Conservation (phyloP, 805 yeast genomes). For the fission yeast (Schizosaccharomyces pombe) region DNA sequence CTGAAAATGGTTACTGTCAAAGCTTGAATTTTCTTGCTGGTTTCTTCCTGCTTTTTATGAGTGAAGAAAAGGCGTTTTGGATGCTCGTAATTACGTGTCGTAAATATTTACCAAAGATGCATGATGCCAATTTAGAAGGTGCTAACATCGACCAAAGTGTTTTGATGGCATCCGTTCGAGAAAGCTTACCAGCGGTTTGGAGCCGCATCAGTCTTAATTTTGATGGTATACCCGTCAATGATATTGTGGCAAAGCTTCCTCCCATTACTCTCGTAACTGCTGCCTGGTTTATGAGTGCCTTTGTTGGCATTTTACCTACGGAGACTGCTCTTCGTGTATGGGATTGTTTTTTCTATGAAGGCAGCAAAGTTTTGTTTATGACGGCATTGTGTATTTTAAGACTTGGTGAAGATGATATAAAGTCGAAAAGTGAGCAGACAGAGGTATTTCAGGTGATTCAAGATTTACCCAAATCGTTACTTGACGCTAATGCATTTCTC, state of each 20-base stretch:
- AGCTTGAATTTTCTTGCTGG: slow-evolving; percentile 86
- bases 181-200: slow-evolving; percentile 71
- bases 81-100: slow-evolving; percentile 81
- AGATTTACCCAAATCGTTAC: slow-evolving; percentile 44
- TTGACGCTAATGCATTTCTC: slow-evolving; percentile 47
- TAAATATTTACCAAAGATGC: slow-evolving; percentile 69
- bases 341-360: slow-evolving; percentile 89
- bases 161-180: slow-evolving; percentile 61
- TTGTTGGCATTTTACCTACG: slow-evolving; percentile 70
- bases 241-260: slow-evolving; percentile 49
- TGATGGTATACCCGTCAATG: slow-evolving; percentile 19
- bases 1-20: slow-evolving; percentile 88
- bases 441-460: slow-evolving; percentile 70
- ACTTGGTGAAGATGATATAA: slow-evolving; percentile 42
- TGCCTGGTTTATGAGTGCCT: slow-evolving; percentile 96
- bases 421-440: slow-evolving; percentile 22
- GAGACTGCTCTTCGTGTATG: slow-evolving; percentile 75
- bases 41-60: slow-evolving; percentile 55
- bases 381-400: slow-evolving; percentile 61
- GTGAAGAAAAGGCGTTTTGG: slow-evolving; percentile 85
- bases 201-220: slow-evolving; percentile 15
- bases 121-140: slow-evolving; percentile 73
- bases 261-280: slow-evolving; percentile 85
- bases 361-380: slow-evolving; percentile 64
- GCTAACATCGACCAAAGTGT: slow-evolving; percentile 92